Conservation (phyloP, 352 stramenopile genomes). For the Pythium volutum region DNA sequence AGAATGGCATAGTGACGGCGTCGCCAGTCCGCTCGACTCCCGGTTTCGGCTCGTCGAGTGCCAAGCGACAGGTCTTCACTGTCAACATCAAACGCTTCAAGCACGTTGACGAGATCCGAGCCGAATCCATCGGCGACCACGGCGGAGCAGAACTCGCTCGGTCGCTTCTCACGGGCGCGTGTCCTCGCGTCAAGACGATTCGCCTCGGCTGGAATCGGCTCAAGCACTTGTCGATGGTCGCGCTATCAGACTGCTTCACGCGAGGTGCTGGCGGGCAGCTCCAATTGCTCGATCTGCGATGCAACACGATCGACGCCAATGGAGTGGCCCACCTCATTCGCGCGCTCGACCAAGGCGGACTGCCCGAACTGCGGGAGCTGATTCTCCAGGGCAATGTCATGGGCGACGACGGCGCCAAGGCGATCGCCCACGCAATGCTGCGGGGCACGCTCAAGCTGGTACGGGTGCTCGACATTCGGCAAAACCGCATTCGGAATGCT, state of each 20-base stretch:
- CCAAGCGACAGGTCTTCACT: slow-evolving; percentile 64
- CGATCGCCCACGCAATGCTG: slow-evolving; percentile 54
- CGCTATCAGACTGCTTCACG: slow-evolving; percentile 50
- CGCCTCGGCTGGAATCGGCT: slow-evolving; percentile 68
- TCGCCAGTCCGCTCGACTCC: background rate
- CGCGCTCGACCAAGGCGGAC: slow-evolving; percentile 41
- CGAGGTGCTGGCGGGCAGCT: slow-evolving; percentile 54
- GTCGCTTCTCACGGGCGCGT: slow-evolving; percentile 63
- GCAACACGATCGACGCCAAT: slow-evolving; percentile 55
- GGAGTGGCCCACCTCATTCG: slow-evolving; percentile 36
- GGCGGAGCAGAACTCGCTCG: slow-evolving; percentile 55
- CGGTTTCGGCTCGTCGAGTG: background rate
- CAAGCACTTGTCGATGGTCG: slow-evolving; percentile 48
- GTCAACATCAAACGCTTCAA: slow-evolving; percentile 77
- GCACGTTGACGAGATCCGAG: slow-evolving; percentile 55
- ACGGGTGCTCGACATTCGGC: slow-evolving; percentile 47
- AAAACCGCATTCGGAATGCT: slow-evolving; percentile 65
- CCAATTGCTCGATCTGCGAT: slow-evolving; percentile 55
- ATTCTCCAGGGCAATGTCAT: slow-evolving; percentile 57
- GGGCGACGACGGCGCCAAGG: slow-evolving; percentile 53
- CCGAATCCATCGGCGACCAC: slow-evolving; percentile 52
- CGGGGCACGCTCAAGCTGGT: slow-evolving; percentile 42
- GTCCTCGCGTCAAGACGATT: slow-evolving; percentile 52
- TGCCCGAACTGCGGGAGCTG: slow-evolving; percentile 53
- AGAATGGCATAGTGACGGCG: background rate